Conservation (phyloP, 768 basidiomycete species). For the Auricularia sp. region DNA sequence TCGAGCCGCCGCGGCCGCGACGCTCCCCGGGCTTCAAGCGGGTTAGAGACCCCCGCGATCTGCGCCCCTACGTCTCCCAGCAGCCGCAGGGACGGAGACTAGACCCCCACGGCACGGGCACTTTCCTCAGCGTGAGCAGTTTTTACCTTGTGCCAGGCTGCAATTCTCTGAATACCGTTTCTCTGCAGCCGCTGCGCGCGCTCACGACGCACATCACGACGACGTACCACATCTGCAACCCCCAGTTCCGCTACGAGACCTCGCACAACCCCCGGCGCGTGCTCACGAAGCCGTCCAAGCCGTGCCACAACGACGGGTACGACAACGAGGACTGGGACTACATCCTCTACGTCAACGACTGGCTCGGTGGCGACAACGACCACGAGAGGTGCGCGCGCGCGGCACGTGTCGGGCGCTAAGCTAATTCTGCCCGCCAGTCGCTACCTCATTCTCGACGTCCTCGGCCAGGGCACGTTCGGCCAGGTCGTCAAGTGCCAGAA, state of each 20-base stretch:
- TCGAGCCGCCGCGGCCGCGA: slow-evolving; percentile 57
- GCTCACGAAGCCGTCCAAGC: slow-evolving; percentile 95
- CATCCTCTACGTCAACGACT: slow-evolving; percentile 98
- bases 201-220: slow-evolving; percentile 82
- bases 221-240: slow-evolving; percentile 92
- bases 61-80: slow-evolving; percentile 62
- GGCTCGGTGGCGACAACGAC: slow-evolving; percentile 87
- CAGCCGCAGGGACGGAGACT: slow-evolving; percentile 62
- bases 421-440: slow-evolving; percentile 28
- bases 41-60: slow-evolving; percentile 65
- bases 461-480: slow-evolving; percentile 98
- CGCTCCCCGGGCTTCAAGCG: slow-evolving; percentile 70
- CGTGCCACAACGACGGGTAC: slow-evolving; percentile 89
- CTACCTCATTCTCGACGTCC: slow-evolving; percentile 94
- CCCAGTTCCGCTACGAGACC: slow-evolving; percentile 89
- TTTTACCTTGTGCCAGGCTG: slow-evolving; percentile 1
- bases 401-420: background rate
- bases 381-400: slow-evolving; percentile 55
- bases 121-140: slow-evolving; percentile 68
- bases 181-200: slow-evolving; percentile 47
- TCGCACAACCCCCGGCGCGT: slow-evolving; percentile 92
- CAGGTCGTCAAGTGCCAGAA: slow-evolving; percentile 99
- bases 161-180: slow-evolving; percentile 5
- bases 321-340: slow-evolving; percentile 99
- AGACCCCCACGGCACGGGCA: slow-evolving; percentile 50